Percentiles rank a stretch among this genome's conserved stretches.
These are phyloP conservation scores for Coemansia sp. DNA, from an alignment of 192 early-diverging fungal species.

Conservation along the genomic window DNA sequence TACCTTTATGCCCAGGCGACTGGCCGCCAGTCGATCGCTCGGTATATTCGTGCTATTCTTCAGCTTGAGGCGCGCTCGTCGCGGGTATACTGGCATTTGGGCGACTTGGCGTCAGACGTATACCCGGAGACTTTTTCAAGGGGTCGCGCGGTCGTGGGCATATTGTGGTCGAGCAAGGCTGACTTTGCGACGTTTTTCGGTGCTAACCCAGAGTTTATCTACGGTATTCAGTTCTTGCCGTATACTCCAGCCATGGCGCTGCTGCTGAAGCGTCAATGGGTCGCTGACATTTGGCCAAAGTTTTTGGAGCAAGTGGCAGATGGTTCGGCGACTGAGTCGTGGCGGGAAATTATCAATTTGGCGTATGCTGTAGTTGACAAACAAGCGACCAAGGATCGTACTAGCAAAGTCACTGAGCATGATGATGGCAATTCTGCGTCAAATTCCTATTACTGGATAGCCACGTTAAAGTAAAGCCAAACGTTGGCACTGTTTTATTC, in stretches of 20 bases:
- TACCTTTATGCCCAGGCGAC: constrained; percentile 45
- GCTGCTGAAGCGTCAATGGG: constrained; percentile 48
- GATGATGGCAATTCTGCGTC: constrained; percentile 59
- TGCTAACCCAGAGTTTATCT: constrained; percentile 52
- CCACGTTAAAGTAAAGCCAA: constrained; percentile 29
- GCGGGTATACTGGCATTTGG: constrained; percentile 58
- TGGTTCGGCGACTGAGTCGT: constrained; percentile 25
- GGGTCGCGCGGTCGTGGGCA: constrained; percentile 47
- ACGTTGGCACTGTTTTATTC: background rate
- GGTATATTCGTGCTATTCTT: constrained; percentile 31
- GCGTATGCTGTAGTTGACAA: constrained; percentile 52
- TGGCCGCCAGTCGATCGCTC: constrained; percentile 32
- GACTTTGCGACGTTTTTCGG: constrained; percentile 54
- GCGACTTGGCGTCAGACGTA: constrained; percentile 18
- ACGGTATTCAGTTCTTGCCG: constrained; percentile 59
- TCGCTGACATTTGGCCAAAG: constrained; percentile 40
- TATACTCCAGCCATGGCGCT: constrained; percentile 50
- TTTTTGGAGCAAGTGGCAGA: constrained; percentile 23
- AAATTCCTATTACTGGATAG: constrained; percentile 58
- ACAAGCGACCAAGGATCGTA: constrained; percentile 25
- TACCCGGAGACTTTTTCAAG: constrained; percentile 41
- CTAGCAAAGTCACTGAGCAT: constrained; percentile 22
- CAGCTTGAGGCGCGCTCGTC: constrained; percentile 51
- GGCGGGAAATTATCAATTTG: constrained; percentile 53
- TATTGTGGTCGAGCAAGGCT: constrained; percentile 55